Conservation (phyloP, 345 rosid genomes). For the Stellera chamaejasme region DNA sequence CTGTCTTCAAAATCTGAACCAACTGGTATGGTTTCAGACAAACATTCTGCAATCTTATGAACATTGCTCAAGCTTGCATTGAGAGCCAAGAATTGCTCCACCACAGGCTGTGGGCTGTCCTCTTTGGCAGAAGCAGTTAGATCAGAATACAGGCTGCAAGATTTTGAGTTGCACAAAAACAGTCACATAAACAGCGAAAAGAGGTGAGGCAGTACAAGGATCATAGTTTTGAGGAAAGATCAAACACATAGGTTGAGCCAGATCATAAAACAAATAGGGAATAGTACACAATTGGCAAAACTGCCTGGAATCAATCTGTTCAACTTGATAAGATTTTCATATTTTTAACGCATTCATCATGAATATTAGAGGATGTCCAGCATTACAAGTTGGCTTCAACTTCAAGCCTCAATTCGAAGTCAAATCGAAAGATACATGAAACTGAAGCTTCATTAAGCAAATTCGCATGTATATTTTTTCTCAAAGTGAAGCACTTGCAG, state of each 20-base stretch:
- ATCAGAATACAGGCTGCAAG: conserved; percentile 56
- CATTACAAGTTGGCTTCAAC: too few relatives aligned
- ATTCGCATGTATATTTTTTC: too few relatives aligned
- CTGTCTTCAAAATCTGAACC: conserved; percentile 43
- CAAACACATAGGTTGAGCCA: too few relatives aligned
- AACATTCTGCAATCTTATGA: conserved; percentile 40
- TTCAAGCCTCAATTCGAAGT: too few relatives aligned
- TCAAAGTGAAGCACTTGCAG: too few relatives aligned
- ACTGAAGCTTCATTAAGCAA: too few relatives aligned
- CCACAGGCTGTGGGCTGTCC: conserved; percentile 73
- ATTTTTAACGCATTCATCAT: background rate
- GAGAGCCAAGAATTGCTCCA: conserved; percentile 72
- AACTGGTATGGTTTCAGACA: conserved; percentile 29
- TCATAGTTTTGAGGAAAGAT: too few relatives aligned
- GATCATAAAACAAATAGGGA: too few relatives aligned
- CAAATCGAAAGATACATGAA: background rate
- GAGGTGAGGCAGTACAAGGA: background rate
- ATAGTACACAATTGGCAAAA: too few relatives aligned
- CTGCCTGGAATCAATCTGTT: too few relatives aligned
- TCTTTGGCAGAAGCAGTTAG: conserved; percentile 64
- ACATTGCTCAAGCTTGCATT: conserved; percentile 46
- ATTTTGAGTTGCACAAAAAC: conserved; percentile 3
- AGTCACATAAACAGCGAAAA: background rate
- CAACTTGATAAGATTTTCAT: too few relatives aligned
- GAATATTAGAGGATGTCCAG: too few relatives aligned